Evolutionary conservation across 345 rosid genomes (phyloP), one percentile per base, ranked within the genome.

Genomic region (Populus davidiana): DNA sequence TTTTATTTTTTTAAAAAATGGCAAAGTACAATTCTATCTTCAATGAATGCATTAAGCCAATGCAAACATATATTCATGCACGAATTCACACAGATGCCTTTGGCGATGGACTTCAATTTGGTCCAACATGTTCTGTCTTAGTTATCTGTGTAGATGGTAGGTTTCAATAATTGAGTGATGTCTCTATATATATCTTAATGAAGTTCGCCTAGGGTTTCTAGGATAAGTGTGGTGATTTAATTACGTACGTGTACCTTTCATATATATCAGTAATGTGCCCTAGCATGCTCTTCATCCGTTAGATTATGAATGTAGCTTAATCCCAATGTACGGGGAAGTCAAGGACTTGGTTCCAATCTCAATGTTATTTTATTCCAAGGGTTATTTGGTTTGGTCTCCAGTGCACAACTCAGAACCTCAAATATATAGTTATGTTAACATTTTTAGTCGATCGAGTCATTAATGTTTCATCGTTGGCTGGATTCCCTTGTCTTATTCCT

Each of bases 341-440:
- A 85, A 79, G 68, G 59, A 1, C 16, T 71, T 78, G 44, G 79
- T 85, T 69, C 84, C 79, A 79, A 86, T 86, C 82, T 85, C 86
- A 56, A 83, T 73, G 73, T 69, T 54, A 44, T 33, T 71, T 38
- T 25, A 61, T 61, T 70, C 31, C 6, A 56, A 69, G 11, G 54
- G 38, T 29, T 43, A 33, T 50, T 23, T 64, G 33, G 2, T 29
- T 35, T 39, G 47, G 11, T 38, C 36, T 70, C 38, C 35, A 6
- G 38, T 16, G 62, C 35, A 76, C 35, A 16, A 5, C 44, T 65
- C 39, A 20, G 59, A 63, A 61, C 36, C 39, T 67, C 14, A 50
- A 54, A 72, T 27, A 27, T 27, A 27, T 69, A 11, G 29, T 69
- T 9, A 47, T 50, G 38, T 4, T 65, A 69, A 12, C 47, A 52